Evolutionary conservation across 2,329 filamentous ascomycete species (phyloP).

Genomic region (Chalaropsis ovoidea): DNA sequence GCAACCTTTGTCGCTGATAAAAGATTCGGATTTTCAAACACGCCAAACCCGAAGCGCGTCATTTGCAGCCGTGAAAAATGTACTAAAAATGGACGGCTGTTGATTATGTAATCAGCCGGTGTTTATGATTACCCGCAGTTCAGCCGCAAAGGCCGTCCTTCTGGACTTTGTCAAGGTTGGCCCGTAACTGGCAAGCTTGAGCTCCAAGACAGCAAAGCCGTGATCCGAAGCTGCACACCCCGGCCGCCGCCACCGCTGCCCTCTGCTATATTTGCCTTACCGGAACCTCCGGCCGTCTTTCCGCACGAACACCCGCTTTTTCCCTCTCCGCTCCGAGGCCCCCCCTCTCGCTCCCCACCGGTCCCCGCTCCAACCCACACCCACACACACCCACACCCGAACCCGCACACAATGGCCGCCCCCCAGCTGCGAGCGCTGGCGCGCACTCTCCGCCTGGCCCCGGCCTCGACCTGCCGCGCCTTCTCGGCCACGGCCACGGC

Average conservation of each 20-base stretch:
- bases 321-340: neutral
- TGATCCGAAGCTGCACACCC: neutral
- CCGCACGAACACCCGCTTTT: neutral
- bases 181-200: neutral
- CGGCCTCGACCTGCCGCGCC: constrained; percentile 23
- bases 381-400: neutral
- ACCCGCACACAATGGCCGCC: constrained; percentile 8
- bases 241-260: too few relatives aligned
- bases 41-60: neutral
- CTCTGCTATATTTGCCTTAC: too few relatives aligned
- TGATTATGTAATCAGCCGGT: neutral
- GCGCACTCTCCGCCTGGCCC: neutral
- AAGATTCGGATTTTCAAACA: neutral
- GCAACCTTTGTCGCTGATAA: neutral
- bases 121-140: neutral
- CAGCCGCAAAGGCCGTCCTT: neutral
- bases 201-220: neutral
- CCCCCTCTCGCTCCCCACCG: neutral
- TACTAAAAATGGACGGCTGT: neutral
- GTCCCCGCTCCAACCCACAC: neutral
- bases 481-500: neutral
- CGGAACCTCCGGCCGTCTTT: neutral
- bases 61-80: neutral
- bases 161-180: neutral
- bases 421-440: neutral